These are phyloP conservation scores for Pythium phragmitis DNA, from an alignment of 352 stramenopile genomes.

Conservation along the genomic window DNA sequence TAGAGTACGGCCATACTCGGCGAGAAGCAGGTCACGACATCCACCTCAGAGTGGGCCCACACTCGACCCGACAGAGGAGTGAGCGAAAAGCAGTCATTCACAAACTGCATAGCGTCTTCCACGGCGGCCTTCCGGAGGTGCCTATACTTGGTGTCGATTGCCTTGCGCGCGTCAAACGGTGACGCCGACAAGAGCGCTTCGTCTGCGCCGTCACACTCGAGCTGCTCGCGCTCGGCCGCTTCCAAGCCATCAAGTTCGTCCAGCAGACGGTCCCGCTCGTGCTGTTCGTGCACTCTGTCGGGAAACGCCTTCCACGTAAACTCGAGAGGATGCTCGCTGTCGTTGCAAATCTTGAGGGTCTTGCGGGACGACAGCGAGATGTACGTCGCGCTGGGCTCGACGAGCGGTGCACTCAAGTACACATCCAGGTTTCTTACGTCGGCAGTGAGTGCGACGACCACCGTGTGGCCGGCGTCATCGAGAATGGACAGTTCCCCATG, in stretches of 20 bases:
- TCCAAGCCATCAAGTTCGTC: slow-evolving; percentile 87
- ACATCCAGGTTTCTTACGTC: slow-evolving; percentile 89
- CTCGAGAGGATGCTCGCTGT: slow-evolving; percentile 87
- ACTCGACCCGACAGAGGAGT: slow-evolving; percentile 88
- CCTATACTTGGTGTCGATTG: slow-evolving; percentile 90
- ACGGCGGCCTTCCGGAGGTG: slow-evolving; percentile 86
- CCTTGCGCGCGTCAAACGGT: slow-evolving; percentile 58
- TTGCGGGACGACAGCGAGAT: slow-evolving; percentile 90
- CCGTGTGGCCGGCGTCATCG: slow-evolving; percentile 77
- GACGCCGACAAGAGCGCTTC: slow-evolving; percentile 21
- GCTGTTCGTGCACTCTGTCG: slow-evolving; percentile 66
- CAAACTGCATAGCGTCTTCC: slow-evolving; percentile 93
- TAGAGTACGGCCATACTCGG: slow-evolving; percentile 84
- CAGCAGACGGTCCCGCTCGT: slow-evolving; percentile 79
- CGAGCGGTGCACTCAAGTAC: slow-evolving; percentile 81
- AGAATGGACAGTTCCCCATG: slow-evolving; percentile 80
- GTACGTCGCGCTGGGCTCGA: slow-evolving; percentile 89
- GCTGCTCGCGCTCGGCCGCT: slow-evolving; percentile 55
- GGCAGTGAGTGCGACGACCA: slow-evolving; percentile 70
- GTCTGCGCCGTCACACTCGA: slow-evolving; percentile 46
- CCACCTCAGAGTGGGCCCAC: slow-evolving; percentile 91
- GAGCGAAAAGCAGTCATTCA: slow-evolving; percentile 92
- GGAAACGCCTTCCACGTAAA: slow-evolving; percentile 93
- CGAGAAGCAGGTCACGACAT: slow-evolving; percentile 90
- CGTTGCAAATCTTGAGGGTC: slow-evolving; percentile 92